Evolutionary conservation across 1,284 basidiomycete genomes (phyloP).

Genomic region (Boletus sp.): DNA sequence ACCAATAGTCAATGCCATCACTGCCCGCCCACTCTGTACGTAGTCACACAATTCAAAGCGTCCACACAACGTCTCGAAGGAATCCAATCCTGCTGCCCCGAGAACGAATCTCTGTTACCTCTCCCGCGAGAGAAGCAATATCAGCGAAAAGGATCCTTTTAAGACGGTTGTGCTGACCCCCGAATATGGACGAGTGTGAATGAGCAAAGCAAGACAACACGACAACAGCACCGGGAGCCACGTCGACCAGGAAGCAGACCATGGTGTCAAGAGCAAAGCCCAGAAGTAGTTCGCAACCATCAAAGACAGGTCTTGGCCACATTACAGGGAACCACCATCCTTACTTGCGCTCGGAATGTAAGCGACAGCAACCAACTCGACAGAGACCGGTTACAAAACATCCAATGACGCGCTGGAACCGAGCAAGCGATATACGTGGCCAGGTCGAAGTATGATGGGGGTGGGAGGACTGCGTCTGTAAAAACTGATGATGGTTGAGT

Average conservation of each 20-base stretch:
- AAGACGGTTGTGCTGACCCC: slow-evolving; percentile 10
- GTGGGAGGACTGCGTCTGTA: slow-evolving; percentile 27
- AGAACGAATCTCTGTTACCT: slow-evolving; percentile 41
- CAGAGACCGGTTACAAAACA: slow-evolving; percentile 23
- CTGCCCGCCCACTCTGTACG: slow-evolving; percentile 28
- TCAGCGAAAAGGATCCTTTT: slow-evolving; percentile 23
- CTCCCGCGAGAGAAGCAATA: slow-evolving; percentile 27
- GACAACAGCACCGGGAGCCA: slow-evolving; percentile 5
- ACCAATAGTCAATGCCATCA: slow-evolving; percentile 12
- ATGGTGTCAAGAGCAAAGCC: slow-evolving; percentile 21
- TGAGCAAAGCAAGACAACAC: slow-evolving; percentile 6
- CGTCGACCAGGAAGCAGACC: slow-evolving; percentile 25
- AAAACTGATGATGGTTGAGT: slow-evolving; percentile 22
- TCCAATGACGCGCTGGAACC: slow-evolving; percentile 22
- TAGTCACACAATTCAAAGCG: slow-evolving; percentile 18
- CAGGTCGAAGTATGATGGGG: slow-evolving; percentile 27
- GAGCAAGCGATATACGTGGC: slow-evolving; percentile 25
- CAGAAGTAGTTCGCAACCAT: slow-evolving; percentile 15
- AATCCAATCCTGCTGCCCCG: slow-evolving; percentile 27
- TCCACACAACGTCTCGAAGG: slow-evolving; percentile 15
- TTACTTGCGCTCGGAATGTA: slow-evolving; percentile 10
- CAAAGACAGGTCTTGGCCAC: slow-evolving; percentile 35
- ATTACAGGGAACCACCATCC: slow-evolving; percentile 4
- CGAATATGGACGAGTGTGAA: slow-evolving; percentile 21
- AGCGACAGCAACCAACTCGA: slow-evolving; percentile 8